Evolutionary conservation across 148 eudicot genomes (phyloP), one percentile per base, ranked within the genome.

Genomic region (Vaccinium macrocarpon): DNA sequence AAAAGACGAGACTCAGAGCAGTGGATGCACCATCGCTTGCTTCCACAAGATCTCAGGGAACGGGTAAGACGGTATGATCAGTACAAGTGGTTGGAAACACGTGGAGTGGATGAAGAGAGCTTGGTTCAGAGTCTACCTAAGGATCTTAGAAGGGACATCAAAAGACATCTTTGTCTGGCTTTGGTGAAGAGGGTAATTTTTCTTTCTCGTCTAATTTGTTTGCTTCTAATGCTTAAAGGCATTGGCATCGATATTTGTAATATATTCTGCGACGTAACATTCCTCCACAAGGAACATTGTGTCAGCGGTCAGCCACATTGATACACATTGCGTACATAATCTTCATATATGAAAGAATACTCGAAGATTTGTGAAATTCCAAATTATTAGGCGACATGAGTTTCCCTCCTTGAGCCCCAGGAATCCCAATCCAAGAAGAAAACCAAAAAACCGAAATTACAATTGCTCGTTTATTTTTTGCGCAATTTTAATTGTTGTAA

Each of bases 1-100:
- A 95, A 95, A 91, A 93, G 98, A 88, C 98, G 97, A 46, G 98
- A 95, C 85, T 95, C 98, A 35, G 97, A 95, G 90, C 98, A 95
- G 87, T 95, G 98, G 97, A 95, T 95, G 98, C 98, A 92, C 84
- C 98, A 95, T 85, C 97, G 98, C 38, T 87, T 95, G 87, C 92
- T 95, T 53, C 98, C 98, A 5, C 91, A 85, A 51, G 97, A 95
- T 76, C 92, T 95, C 1, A 90, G 98, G 86, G 97, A 93, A 84
- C 91, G 98, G 35, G 98, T 95, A 42, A 92, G 98, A 87, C 95
- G 97, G 46, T 95, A 95, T 86, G 98, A 95, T 88, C 98, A 95
- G 84, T 95, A 95, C 88, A 95, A 93, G 83, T 95, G 98, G 98
- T 86, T 92, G 79, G 98, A 91, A 88, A 95, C 98, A 23, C 98